Conservation (phyloP, 163 green algal genomes). For the Smithsoniella earleae region DNA sequence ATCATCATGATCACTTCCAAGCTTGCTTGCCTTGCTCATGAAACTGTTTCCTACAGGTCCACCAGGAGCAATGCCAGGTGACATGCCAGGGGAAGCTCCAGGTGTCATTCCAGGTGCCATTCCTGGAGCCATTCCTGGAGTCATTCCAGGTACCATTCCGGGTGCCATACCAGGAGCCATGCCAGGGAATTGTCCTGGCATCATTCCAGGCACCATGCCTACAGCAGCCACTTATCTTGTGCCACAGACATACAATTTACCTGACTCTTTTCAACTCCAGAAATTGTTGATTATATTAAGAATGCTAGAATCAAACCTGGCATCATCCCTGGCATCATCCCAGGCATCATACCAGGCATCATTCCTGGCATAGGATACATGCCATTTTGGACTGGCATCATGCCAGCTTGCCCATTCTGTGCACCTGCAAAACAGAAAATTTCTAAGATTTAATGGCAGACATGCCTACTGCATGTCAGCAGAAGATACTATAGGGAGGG, state of each 20-base stretch:
- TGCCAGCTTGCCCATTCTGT: too few species aligned
- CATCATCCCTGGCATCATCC: constrained; percentile 25
- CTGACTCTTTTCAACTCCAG: too few species aligned
- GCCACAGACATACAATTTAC: too few species aligned
- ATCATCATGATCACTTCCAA: constrained; percentile 6
- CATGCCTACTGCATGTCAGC: too few species aligned
- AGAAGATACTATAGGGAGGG: too few species aligned
- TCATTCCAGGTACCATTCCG: constrained; percentile 5
- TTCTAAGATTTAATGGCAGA: too few species aligned
- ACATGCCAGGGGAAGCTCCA: neutral
- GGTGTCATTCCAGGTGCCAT: constrained; percentile 7
- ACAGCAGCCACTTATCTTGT: too few species aligned
- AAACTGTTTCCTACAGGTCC: neutral
- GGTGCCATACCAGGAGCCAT: neutral
- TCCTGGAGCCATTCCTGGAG: constrained; percentile 1
- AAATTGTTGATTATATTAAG: too few species aligned
- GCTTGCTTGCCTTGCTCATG: constrained; percentile 29
- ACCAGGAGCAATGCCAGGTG: neutral
- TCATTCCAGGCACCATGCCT: constrained; percentile 16
- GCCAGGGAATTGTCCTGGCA: neutral
- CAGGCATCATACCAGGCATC: constrained; percentile 28
- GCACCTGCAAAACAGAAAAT: too few species aligned
- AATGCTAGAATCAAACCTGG: neutral
- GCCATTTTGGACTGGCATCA: neutral
- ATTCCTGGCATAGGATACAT: constrained; percentile 1